phyloP scores from a whole-genome alignment of 441 rosid species.

The Theobroma grandiflorum region DNA sequence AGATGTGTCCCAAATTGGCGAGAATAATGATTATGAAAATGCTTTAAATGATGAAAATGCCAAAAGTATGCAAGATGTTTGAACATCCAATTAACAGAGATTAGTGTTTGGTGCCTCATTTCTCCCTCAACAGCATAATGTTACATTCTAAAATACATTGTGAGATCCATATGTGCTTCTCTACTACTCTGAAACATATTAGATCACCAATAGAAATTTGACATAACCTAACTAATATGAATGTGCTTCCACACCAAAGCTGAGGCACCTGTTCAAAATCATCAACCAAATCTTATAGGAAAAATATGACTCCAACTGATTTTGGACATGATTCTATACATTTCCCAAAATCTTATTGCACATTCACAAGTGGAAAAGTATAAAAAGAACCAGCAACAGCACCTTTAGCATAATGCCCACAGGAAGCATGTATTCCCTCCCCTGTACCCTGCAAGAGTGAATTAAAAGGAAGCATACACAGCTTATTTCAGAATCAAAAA shows the following conservation, averaged over 20 bases:
- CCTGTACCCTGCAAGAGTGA: slow-evolving; percentile 72
- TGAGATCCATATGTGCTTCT: not conserved
- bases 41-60: not conserved
- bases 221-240: not conserved
- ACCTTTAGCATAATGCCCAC: slow-evolving; percentile 93
- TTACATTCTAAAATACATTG: not conserved
- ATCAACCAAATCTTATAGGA: not conserved
- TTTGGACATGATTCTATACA: slow-evolving; percentile 15
- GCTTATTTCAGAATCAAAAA: not conserved
- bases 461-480: slow-evolving; percentile 20
- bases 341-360: not conserved
- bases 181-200: not conserved
- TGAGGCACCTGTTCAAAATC: not conserved
- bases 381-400: slow-evolving; percentile 23
- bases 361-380: slow-evolving; percentile 12
- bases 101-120: not conserved
- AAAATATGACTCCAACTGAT: not conserved
- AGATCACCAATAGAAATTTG: not conserved
- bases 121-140: not conserved
- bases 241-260: not conserved
- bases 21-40: not conserved
- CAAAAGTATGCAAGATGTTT: not conserved
- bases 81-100: not conserved
- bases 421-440: slow-evolving; percentile 91
- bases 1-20: not conserved